Percentiles rank a stretch among this genome's conserved stretches.
These are phyloP conservation scores for Corrigiola litoralis DNA, from an alignment of 179 eudicot genomes.

Conservation along the genomic window DNA sequence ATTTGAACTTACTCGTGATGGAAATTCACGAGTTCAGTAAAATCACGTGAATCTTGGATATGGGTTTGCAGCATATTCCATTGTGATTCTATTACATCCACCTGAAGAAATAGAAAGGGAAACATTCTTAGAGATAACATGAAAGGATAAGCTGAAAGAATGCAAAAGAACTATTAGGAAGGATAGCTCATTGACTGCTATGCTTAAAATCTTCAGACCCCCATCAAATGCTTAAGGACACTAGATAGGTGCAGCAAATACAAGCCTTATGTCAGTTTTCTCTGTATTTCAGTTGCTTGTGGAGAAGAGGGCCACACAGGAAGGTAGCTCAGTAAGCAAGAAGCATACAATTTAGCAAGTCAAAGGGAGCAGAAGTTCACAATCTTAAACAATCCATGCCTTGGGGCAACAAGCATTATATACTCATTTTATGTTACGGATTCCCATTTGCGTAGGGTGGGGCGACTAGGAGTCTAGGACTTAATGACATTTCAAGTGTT, in stretches of 20 bases:
- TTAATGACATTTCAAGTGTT: too few relatives aligned
- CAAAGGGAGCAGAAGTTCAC: neutral
- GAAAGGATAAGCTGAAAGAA: neutral
- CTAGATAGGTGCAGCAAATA: neutral
- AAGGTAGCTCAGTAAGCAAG: neutral
- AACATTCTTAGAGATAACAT: neutral
- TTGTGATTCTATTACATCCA: slow-evolving; percentile 98
- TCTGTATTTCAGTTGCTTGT: neutral
- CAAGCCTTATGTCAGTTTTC: neutral
- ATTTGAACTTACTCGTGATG: slow-evolving; percentile 83
- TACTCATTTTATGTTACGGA: neutral
- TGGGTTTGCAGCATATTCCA: slow-evolving; percentile 90
- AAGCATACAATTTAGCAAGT: neutral
- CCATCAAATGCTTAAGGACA: neutral
- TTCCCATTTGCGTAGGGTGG: too few relatives aligned
- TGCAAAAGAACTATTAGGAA: neutral
- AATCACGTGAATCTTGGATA: slow-evolving; percentile 88
- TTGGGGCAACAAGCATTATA: neutral
- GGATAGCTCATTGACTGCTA: too few relatives aligned
- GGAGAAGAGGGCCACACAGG: neutral
- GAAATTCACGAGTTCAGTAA: slow-evolving; percentile 86
- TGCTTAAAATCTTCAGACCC: neutral
- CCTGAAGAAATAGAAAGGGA: slow-evolving; percentile 39
- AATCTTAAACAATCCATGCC: neutral
- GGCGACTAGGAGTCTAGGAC: too few relatives aligned